Evolutionary conservation across 768 basidiomycete genomes (phyloP).

Genomic region (Pleurotus pulmonarius): DNA sequence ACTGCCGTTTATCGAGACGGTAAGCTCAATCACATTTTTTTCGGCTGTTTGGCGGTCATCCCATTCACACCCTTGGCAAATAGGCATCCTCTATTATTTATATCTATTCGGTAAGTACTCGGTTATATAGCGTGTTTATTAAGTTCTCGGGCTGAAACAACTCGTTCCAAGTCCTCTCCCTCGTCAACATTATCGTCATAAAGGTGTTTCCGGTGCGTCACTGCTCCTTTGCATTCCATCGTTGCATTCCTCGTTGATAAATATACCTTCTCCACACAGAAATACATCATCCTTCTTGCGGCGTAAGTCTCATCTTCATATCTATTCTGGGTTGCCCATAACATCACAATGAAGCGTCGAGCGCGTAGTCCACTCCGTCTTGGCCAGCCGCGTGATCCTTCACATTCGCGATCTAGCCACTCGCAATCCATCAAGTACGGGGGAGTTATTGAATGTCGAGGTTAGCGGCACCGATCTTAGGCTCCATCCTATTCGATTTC

Average conservation of each 20-base stretch:
- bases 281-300: too few species aligned
- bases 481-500: too few species aligned
- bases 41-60: background rate
- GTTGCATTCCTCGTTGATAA: too few species aligned
- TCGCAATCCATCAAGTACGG: background rate
- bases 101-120: background rate
- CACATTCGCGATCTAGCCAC: background rate
- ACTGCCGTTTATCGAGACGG: background rate
- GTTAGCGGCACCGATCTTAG: too few species aligned
- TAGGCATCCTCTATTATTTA: background rate
- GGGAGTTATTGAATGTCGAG: too few species aligned
- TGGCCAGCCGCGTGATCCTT: background rate
- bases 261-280: too few species aligned
- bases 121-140: too few species aligned
- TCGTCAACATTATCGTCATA: background rate
- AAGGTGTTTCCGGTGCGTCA: too few species aligned
- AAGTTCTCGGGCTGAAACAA: background rate
- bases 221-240: too few species aligned
- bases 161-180: background rate
- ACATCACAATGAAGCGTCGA: background rate
- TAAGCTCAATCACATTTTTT: background rate
- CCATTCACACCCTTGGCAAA: background rate
- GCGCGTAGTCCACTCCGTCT: background rate
- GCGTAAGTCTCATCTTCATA: too few species aligned
- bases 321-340: background rate